Evolutionary conservation across 805 yeast species (phyloP).

Genomic region (Schizosaccharomyces octosporus): DNA sequence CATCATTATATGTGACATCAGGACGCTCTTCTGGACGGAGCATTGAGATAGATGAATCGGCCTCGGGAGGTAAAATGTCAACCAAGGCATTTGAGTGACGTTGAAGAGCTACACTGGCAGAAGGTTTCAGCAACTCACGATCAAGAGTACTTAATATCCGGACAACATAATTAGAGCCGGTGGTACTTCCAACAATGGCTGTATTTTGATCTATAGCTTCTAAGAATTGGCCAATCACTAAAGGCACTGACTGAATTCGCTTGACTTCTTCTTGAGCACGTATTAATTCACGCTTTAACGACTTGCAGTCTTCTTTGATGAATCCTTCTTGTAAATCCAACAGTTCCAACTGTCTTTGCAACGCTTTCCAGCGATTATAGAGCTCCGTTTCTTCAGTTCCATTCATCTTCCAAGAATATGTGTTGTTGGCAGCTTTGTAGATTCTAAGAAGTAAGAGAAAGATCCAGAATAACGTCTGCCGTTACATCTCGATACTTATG

Average conservation of each 20-base stretch:
- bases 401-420: not conserved
- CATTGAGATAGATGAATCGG: slow-evolving; percentile 86
- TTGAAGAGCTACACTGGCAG: slow-evolving; percentile 88
- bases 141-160: slow-evolving; percentile 84
- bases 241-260: slow-evolving; percentile 87
- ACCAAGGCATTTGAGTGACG: slow-evolving; percentile 96
- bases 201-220: slow-evolving; percentile 93
- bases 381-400: slow-evolving; percentile 24
- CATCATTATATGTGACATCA: slow-evolving; percentile 87
- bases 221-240: slow-evolving; percentile 91
- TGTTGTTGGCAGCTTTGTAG: not conserved
- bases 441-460: not conserved
- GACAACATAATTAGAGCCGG: slow-evolving; percentile 93
- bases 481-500: not conserved
- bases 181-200: slow-evolving; percentile 90
- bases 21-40: slow-evolving; percentile 90
- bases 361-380: slow-evolving; percentile 59
- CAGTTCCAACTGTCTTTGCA: slow-evolving; percentile 75
- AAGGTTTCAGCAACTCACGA: slow-evolving; percentile 78
- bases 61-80: slow-evolving; percentile 94
- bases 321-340: slow-evolving; percentile 79
- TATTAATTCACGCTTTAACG: slow-evolving; percentile 73
- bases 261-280: slow-evolving; percentile 97
- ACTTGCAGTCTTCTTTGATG: slow-evolving; percentile 93
- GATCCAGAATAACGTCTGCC: not conserved